Conservation (phyloP, 2,329 filamentous ascomycete genomes). For the Ophidiomyces ophidiicola region DNA sequence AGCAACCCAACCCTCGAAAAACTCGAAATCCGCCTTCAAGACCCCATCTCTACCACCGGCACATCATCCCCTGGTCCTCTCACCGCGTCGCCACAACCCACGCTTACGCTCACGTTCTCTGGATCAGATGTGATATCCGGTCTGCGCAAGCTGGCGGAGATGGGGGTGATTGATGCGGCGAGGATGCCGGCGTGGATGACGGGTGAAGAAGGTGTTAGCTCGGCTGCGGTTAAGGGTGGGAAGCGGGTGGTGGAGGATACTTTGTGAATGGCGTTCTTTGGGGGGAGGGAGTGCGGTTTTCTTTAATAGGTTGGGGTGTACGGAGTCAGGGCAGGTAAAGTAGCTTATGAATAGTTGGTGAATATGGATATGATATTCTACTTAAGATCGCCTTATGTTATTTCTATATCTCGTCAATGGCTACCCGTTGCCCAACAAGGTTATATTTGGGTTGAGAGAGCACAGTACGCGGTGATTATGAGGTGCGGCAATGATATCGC, state of each 20-base stretch:
- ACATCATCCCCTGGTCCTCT: constrained; percentile 4
- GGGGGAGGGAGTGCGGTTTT: no score
- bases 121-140: constrained; percentile 73
- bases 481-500: no score
- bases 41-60: constrained; percentile 25
- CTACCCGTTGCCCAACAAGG: no score
- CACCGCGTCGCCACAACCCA: constrained; percentile 15
- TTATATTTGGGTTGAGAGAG: no score
- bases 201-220: constrained; percentile 68
- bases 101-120: constrained; percentile 50
- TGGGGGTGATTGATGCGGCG: constrained; percentile 57
- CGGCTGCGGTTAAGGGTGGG: constrained; percentile 56
- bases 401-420: no score
- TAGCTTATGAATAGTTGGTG: no score
- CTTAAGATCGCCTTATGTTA: no score
- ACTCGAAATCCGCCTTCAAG: constrained; percentile 40
- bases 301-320: no score
- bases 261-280: no score
- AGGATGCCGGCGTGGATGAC: constrained; percentile 86
- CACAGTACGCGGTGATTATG: no score
- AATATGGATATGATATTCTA: no score
- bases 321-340: no score
- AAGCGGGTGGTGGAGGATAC: constrained; percentile 14
- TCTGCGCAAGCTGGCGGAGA: constrained; percentile 62
- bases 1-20: constrained; percentile 29